These are phyloP conservation scores for Vachellia collinsii DNA, from an alignment of 306 rosid genomes.

Conservation along the genomic window DNA sequence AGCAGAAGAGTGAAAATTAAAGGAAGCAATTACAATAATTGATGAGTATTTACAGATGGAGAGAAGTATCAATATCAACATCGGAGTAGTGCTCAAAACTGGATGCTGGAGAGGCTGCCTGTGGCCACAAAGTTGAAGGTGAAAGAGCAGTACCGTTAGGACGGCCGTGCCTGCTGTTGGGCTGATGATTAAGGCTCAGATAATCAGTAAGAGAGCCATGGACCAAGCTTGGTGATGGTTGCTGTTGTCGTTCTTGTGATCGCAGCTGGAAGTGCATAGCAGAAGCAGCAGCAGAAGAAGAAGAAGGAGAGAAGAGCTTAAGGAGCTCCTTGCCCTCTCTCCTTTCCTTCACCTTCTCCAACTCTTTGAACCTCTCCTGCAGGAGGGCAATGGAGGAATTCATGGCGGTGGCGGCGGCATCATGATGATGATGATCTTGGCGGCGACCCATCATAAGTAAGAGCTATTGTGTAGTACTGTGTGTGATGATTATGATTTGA, in stretches of 20 bases:
- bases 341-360: constrained; percentile 89
- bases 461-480: too few relatives aligned
- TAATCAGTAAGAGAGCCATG: constrained; percentile 56
- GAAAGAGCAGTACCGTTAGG: constrained; percentile 19
- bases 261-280: constrained; percentile 30
- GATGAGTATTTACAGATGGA: constrained; percentile 68
- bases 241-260: not conserved
- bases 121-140: constrained; percentile 47
- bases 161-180: constrained; percentile 41
- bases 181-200: constrained; percentile 54
- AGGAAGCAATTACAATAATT: not conserved
- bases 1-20: not conserved
- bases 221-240: constrained; percentile 8
- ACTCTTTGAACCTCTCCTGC: constrained; percentile 90
- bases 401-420: constrained; percentile 64
- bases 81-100: constrained; percentile 63
- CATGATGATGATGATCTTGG: constrained; percentile 38
- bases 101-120: constrained; percentile 40
- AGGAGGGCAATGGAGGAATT: constrained; percentile 88
- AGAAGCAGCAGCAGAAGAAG: not conserved
- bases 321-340: constrained; percentile 80
- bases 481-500: not conserved
- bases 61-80: constrained; percentile 89
- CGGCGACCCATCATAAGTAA: constrained; percentile 50
- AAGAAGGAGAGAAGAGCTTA: constrained; percentile 40